Conservation (phyloP, 2,329 filamentous ascomycete species). For the Fusarium subtropicale region DNA sequence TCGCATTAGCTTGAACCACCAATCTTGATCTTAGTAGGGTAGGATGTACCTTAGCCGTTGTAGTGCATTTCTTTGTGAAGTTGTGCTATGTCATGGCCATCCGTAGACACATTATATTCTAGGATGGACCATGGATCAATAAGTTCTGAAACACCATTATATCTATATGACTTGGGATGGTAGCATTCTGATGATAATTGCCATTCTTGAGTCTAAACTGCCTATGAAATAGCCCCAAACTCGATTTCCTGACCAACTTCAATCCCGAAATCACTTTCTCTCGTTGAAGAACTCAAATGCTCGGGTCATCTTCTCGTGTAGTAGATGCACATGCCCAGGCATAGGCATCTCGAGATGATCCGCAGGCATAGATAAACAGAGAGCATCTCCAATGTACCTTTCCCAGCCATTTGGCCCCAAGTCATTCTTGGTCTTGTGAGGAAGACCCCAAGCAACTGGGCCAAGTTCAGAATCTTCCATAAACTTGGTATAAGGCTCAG, state of each 20-base stretch:
- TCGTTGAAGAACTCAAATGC: background rate
- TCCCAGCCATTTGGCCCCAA: background rate
- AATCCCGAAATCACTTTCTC: background rate
- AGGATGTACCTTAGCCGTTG: background rate
- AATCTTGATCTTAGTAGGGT: no score
- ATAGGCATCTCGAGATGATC: constrained; percentile 5
- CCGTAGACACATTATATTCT: background rate
- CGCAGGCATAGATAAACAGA: background rate
- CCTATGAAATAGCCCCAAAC: no score
- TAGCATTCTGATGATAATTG: background rate
- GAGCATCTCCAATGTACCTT: background rate
- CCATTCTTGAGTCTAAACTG: background rate
- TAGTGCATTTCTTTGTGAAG: background rate
- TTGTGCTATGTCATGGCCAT: no score
- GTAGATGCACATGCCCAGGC: constrained; percentile 1
- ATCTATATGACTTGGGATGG: no score
- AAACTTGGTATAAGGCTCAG: background rate
- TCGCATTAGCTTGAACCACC: no score
- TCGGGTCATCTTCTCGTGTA: background rate
- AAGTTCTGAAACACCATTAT: background rate
- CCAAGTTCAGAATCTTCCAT: constrained; percentile 1
- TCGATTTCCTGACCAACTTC: background rate
- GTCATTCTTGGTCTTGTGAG: background rate
- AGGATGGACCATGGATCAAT: background rate
- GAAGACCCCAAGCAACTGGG: background rate